Percentiles rank a stretch among this genome's conserved stretches.
These are phyloP conservation scores for Metschnikowia lochheadii DNA, from an alignment of 805 yeast species.

Conservation along the genomic window DNA sequence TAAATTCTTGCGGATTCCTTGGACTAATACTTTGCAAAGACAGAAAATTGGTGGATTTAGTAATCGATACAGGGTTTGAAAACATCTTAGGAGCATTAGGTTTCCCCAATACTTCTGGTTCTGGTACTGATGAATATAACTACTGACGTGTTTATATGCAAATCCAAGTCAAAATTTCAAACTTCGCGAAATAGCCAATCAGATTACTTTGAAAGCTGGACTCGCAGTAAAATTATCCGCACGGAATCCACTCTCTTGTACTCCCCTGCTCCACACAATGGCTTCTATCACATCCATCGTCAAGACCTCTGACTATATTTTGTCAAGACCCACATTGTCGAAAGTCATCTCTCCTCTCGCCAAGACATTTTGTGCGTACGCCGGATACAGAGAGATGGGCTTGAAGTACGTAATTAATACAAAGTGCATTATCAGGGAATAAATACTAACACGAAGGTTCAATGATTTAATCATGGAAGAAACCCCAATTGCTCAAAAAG, in stretches of 20 bases:
- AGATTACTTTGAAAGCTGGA: constrained; percentile 11
- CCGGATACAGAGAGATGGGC: constrained; percentile 96
- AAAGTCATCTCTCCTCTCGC: constrained; percentile 78
- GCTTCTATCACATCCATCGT: constrained; percentile 65
- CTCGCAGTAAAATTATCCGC: constrained; percentile 7
- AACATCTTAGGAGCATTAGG: constrained; percentile 63
- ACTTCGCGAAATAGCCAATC: constrained; percentile 12
- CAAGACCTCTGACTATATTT: constrained; percentile 72
- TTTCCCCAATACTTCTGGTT: constrained; percentile 56
- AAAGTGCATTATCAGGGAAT: background rate
- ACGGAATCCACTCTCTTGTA: constrained; percentile 1
- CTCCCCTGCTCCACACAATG: constrained; percentile 28
- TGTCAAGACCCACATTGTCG: constrained; percentile 74
- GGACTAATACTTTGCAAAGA: constrained; percentile 78
- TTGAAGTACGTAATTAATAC: constrained; percentile 44
- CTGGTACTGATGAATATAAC: constrained; percentile 59
- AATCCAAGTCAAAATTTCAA: background rate
- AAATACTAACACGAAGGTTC: constrained; percentile 42
- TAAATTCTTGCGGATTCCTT: constrained; percentile 76
- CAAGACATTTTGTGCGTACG: constrained; percentile 60
- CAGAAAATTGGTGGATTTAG: constrained; percentile 47
- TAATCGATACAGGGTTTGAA: constrained; percentile 45
- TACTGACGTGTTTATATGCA: constrained; percentile 36
- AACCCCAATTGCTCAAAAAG: constrained; percentile 79
- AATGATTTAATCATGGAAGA: constrained; percentile 90